phyloP scores from a whole-genome alignment of 805 yeast species.

The Zygosaccharomyces bailii region DNA sequence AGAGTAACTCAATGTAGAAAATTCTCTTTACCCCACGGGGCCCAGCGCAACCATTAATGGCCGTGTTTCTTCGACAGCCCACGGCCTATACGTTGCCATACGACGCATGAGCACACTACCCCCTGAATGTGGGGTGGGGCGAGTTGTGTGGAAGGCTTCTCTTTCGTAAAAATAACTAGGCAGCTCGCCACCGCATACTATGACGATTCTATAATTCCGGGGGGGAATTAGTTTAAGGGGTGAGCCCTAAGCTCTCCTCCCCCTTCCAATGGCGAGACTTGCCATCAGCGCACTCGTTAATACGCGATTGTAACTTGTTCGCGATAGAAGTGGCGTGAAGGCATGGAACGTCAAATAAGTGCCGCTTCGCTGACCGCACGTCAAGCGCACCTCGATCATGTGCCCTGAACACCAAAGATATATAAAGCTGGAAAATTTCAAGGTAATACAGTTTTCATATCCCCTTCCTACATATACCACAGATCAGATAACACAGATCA shows the following conservation, averaged over 20 bases:
- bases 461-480: neutral
- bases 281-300: neutral
- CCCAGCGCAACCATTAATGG: neutral
- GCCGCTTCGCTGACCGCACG: neutral
- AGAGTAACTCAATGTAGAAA: neutral
- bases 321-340: constrained; percentile 1
- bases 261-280: neutral
- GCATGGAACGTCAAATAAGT: neutral
- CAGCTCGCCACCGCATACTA: neutral
- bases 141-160: neutral
- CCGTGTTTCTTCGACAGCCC: neutral
- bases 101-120: neutral
- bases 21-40: neutral
- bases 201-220: no score
- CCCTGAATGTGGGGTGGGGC: neutral
- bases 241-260: neutral
- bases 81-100: neutral
- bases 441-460: neutral
- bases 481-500: neutral
- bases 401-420: neutral
- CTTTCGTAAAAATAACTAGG: neutral
- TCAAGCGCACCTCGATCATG: constrained; percentile 5
- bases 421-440: constrained; percentile 3
- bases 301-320: neutral
- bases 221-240: neutral